phyloP scores from a whole-genome alignment of 2,329 filamentous ascomycete genomes.

The Nannizziopsis arthrosporioides region DNA sequence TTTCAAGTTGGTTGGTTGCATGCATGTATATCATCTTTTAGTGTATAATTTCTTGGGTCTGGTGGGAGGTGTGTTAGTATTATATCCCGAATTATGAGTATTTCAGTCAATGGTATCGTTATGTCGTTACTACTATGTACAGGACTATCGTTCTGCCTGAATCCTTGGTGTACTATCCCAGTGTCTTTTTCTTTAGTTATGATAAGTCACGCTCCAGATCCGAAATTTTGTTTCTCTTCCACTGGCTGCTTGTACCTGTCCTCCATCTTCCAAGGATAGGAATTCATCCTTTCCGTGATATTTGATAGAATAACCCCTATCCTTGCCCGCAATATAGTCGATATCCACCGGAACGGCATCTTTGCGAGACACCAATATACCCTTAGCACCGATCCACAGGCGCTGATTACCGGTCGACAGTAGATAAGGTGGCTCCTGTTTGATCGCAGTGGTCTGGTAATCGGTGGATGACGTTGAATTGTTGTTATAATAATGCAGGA shows the following conservation, averaged over 20 bases:
- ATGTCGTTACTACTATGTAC: too few species aligned
- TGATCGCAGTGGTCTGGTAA: slow-evolving; percentile 11
- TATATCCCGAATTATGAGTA: background rate
- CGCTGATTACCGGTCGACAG: slow-evolving; percentile 10
- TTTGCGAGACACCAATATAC: slow-evolving; percentile 5
- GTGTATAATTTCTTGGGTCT: background rate
- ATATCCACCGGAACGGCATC: slow-evolving; percentile 14
- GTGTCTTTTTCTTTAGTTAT: slow-evolving; percentile 6
- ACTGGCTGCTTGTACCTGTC: slow-evolving; percentile 4
- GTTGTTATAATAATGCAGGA: slow-evolving; percentile 16
- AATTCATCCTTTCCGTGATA: slow-evolving; percentile 4
- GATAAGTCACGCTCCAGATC: slow-evolving; percentile 16
- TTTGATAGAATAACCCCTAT: slow-evolving; percentile 9
- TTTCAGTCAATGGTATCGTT: too few species aligned
- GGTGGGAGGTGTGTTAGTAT: background rate
- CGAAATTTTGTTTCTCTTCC: slow-evolving; percentile 9
- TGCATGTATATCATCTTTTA: background rate
- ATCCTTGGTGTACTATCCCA: background rate
- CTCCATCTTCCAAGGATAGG: slow-evolving; percentile 7
- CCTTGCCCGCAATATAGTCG: slow-evolving; percentile 3
- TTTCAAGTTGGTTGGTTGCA: background rate
- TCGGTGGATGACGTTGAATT: slow-evolving; percentile 9
- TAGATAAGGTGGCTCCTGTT: slow-evolving; percentile 14
- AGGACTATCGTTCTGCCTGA: background rate
- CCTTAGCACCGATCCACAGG: slow-evolving; percentile 12